Base-by-base conservation (phyloP, 2,329 filamentous ascomycete genomes). In the Arthrobotrys entomopaga region DNA sequence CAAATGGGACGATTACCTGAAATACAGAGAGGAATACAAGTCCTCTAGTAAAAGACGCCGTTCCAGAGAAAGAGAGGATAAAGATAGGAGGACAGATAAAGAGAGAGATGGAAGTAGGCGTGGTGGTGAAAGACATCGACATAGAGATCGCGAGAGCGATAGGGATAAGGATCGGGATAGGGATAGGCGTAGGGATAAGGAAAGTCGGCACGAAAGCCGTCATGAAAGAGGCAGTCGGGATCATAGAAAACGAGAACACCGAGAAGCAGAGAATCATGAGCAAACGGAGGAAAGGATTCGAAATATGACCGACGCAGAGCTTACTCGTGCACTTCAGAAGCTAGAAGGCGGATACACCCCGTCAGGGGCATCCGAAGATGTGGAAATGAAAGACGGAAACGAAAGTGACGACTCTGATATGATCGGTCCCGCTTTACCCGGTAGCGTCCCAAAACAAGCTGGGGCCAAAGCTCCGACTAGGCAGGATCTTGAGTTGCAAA, bases 381-480 rank as follows among this genome's bases (percentile, higher is more conserved):
- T 56, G 0, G 69, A 60, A 10, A 64, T 75, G 64, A 50, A 76
- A 16, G 65, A 73, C 11, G 76, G 75, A 29, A 77, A 75, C 19
- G 78, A 79, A 34, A 77, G 76, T 20, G 86, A 88, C 1, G 87
- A 88, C 20, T 88, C 90, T 22, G 70, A 74, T 22, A 86, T 86
- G 40, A 89, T 89, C 77, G 89, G 82, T 3, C 84, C 84, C 0
- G 79, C 77, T 2, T 75, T 82, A 6, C 81, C 81, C 1, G 76
- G 80, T 77, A 65, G 65, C 16, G 65, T 76, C n/a, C 46, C 56
- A 19, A 75, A 49, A 34, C 57, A 78, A 69, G 77, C 77, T 82
- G 92, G 81, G 79, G 91, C 82, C 79, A 85, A 81, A 7, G 89
- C 93, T 43, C 93, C 94, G 0, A 89, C 83, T 2, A 81, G 89